A percentile compares a stretch with the other conserved stretches of the same genome.
Evolutionary conservation across 805 yeast species (phyloP).

Genomic region (Candida michaelii): DNA sequence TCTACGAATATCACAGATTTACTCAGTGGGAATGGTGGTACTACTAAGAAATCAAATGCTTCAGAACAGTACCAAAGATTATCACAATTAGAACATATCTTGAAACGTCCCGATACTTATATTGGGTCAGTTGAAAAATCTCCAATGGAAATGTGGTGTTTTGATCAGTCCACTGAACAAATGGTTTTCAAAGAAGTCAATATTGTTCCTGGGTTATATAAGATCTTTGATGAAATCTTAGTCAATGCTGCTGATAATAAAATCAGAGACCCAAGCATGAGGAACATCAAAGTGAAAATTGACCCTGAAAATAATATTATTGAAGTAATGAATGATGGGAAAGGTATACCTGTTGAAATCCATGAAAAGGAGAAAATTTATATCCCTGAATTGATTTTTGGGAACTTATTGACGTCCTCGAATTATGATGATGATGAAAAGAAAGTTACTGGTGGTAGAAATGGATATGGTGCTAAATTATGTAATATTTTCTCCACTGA

Average conservation of each 20-base stretch:
- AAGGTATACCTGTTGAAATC: constrained; percentile 92
- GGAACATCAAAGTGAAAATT: constrained; percentile 76
- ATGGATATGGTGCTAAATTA: constrained; percentile 96
- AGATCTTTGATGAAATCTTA: constrained; percentile 93
- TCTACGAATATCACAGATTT: constrained; percentile 21
- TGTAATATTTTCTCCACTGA: constrained; percentile 94
- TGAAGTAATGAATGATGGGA: constrained; percentile 87
- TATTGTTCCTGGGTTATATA: constrained; percentile 94
- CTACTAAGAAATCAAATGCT: constrained; percentile 27
- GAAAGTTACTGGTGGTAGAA: constrained; percentile 97
- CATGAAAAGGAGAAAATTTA: constrained; percentile 89
- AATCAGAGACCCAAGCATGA: constrained; percentile 91
- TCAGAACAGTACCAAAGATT: constrained; percentile 87
- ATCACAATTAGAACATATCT: constrained; percentile 92
- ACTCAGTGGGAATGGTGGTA: constrained; percentile 1
- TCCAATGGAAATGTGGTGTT: constrained; percentile 82
- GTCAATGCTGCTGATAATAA: constrained; percentile 99
- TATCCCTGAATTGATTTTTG: constrained; percentile 95
- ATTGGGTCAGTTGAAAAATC: constrained; percentile 90
- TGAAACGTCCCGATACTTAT: constrained; percentile 97
- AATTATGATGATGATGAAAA: constrained; percentile 94
- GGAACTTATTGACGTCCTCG: constrained; percentile 89
- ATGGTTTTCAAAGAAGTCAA: constrained; percentile 59
- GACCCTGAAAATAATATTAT: constrained; percentile 73
- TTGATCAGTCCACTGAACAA: constrained; percentile 47